Evolutionary conservation across 2,329 filamentous ascomycete species (phyloP), one percentile per base, ranked within the genome.

Genomic region (Cordyceps militaris): DNA sequence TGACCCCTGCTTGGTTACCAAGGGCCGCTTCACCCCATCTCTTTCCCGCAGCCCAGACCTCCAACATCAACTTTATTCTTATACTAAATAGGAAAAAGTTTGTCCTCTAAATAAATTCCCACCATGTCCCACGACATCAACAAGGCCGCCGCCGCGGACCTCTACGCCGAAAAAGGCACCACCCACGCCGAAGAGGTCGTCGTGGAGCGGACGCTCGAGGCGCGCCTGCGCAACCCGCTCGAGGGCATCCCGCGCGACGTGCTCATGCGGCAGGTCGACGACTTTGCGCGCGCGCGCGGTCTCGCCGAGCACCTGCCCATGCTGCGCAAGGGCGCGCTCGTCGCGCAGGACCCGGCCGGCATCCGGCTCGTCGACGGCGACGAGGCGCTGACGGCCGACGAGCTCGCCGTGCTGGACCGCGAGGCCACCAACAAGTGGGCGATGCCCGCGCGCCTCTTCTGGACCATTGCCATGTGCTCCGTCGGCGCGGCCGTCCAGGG

Each of bases 401-500:
- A 88, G 66, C 80, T 84, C 58, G 72, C 77, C 19, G 77, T 76
- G 14, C 76, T 93, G 21, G 74, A 74, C 34, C 75, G 84, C 59
- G 87, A 90, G 69, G 74, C 79, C 36, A 74, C 81, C 24, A 85
- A 89, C 76, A 86, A 84, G 66, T 89, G 87, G 83, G 77, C 79
- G 59, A 78, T 86, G 38, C 84, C 86, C 0, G 74, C 65, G 63
- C 78, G 79, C 51, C 74, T 90, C 11, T 86, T 85, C 71, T 76
- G 86, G 62, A 88, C 86, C 40, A 86, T 89, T 62, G 73, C 81
- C 13, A 81, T 83, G 26, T 88, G 84, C 68, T 88, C 86, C 40
- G 81, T 89, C 53, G 86, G 84, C 53, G 86, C 86, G 13, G 85
- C 85, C n/a, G 84, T 88, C 10, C 83, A 86, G 64, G 84, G 85